Base-by-base conservation (phyloP, 2,329 filamentous ascomycete species). In the Trichoderma sp. region DNA sequence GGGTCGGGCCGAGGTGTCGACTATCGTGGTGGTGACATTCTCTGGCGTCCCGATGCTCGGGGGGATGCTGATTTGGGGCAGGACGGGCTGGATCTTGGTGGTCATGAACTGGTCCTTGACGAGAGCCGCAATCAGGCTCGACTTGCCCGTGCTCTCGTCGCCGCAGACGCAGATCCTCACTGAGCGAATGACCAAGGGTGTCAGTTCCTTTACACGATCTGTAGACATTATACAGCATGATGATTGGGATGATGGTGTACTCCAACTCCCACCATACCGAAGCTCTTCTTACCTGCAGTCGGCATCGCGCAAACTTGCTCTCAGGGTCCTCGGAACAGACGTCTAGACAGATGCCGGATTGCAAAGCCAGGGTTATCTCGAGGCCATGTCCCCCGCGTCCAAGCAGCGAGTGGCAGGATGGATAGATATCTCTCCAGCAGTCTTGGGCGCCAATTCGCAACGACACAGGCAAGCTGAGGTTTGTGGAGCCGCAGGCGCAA, bases 31-130 rank as follows among this genome's bases (percentile, higher is more conserved):
- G 56, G 93, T 96, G 75, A 98, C 92, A 83, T 97, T 97, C 72
- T 98, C 93, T 55, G 93, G 93, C 6, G 93, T 97, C 66, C 92
- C 93, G 70, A 97, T 90, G 72, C 89, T 94, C 24, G 94, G 93
- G 47, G 94, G 94, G 44, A 99, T 93, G 28, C 93, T 97, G 70
- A 99, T 96, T 75, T 94, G 92, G 24, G 95, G 95, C 10, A 99
- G 88, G 67, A 98, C 90, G 15, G 93, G 86, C 76, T 97, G 94
- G 74, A 99, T 97, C 81, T 96, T 97, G 79, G 91, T 92, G 69
- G 90, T 92, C 72, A 98, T 91, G 78, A 98, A 99, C 77, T 94
- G 91, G 76, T 97, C 94, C 76, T 98, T 98, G 76, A 99, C 94
- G 45, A 99, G 88, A 65, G 93, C 96, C 64, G 93, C 95, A 74